Evolutionary conservation across 345 rosid species (phyloP).

Genomic region (Eucalyptus leucophloia): DNA sequence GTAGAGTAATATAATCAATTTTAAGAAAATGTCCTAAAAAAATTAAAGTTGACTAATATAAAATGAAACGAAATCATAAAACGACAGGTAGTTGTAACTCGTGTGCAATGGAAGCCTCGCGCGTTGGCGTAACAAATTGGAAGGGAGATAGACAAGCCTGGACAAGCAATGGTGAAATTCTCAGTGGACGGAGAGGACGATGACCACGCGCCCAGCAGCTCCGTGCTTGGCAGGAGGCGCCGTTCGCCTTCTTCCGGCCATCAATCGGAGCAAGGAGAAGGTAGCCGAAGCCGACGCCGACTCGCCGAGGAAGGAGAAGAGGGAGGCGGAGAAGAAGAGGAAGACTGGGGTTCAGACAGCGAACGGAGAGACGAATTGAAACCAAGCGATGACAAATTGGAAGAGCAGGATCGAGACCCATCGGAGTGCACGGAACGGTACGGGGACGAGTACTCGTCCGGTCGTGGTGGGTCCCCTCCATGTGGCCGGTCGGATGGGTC

Average conservation of each 20-base stretch:
- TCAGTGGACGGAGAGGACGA: neutral
- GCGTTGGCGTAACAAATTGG: neutral
- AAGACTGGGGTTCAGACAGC: neutral
- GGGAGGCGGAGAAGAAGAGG: neutral
- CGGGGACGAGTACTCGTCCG: neutral
- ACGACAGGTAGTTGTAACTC: neutral
- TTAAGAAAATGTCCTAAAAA: neutral
- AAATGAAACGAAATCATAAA: neutral
- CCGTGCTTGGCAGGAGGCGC: neutral
- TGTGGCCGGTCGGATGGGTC: neutral
- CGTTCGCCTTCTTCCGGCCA: neutral
- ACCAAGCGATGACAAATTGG: neutral
- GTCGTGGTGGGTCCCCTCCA: neutral
- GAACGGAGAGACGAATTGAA: neutral
- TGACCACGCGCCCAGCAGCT: neutral
- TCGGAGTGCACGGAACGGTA: accelerated
- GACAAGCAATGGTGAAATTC: neutral
- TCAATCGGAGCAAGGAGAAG: neutral
- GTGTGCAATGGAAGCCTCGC: neutral
- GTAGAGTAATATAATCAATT: neutral
- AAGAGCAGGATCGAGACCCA: neutral
- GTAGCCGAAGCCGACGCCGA: neutral
- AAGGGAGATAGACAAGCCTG: neutral
- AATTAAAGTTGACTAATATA: neutral
- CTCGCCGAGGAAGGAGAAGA: neutral